A percentile compares a stretch with the other conserved stretches of the same genome.
Conservation (phyloP, 2,329 filamentous ascomycete species). For the Phaeosphaeria sp. region DNA sequence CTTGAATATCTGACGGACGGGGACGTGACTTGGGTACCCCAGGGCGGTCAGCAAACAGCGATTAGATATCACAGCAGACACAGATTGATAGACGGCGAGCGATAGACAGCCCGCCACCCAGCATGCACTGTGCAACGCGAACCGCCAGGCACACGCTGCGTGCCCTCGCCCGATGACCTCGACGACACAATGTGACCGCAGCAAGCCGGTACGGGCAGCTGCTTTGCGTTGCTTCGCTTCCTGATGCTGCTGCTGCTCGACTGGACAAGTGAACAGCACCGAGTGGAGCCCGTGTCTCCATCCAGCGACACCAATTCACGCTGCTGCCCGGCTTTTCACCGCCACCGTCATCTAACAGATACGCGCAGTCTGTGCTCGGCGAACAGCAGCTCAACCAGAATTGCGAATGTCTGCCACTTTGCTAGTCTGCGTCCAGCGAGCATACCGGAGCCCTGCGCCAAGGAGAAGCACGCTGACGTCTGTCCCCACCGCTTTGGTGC, state of each 20-base stretch:
- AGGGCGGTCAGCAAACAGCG: neutral
- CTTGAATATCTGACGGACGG: conserved; percentile 13
- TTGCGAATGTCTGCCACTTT: neutral
- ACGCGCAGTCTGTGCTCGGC: conserved; percentile 12
- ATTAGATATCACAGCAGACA: neutral
- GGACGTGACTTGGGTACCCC: neutral
- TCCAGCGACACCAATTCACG: conserved; percentile 3
- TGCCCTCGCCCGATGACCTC: neutral
- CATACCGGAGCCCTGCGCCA: conserved; percentile 14
- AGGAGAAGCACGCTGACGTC: conserved; percentile 34
- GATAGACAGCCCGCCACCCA: neutral
- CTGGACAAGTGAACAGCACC: neutral
- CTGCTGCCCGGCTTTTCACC: conserved; percentile 17
- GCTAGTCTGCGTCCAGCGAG: conserved; percentile 13
- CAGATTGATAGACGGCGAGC: neutral
- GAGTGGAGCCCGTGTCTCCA: conserved; percentile 1
- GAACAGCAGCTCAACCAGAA: conserved; percentile 1
- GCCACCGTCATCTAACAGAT: conserved; percentile 19
- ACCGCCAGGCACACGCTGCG: too few species aligned
- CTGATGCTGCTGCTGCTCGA: neutral
- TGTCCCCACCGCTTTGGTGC: conserved; percentile 13
- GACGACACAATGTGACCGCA: too few species aligned
- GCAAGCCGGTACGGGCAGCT: neutral
- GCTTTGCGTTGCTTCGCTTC: neutral
- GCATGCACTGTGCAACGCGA: neutral